These are phyloP conservation scores for Elymus sibiricus DNA, from an alignment of 176 grass and related monocot genomes.

Conservation along the genomic window DNA sequence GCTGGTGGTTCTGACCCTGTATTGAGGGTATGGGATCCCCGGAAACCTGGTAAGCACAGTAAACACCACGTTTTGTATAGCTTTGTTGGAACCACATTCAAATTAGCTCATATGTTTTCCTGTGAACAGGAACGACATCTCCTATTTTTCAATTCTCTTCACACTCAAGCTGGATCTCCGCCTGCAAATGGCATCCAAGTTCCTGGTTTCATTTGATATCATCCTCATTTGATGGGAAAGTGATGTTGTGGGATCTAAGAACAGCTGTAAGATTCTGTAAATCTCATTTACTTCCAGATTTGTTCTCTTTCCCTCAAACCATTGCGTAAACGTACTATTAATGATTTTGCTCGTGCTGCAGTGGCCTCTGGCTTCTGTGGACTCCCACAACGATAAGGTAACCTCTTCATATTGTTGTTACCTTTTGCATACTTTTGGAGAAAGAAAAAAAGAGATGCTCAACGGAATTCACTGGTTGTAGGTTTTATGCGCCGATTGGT, in stretches of 20 bases:
- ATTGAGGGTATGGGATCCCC: slow-evolving; percentile 95
- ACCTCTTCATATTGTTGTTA: neutral
- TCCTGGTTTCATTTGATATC: slow-evolving; percentile 95
- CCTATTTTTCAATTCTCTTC: slow-evolving; percentile 95
- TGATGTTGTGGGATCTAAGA: slow-evolving; percentile 99
- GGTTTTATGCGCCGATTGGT: slow-evolving; percentile 91
- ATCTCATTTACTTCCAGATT: slow-evolving; percentile 2
- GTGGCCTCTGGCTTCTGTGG: slow-evolving; percentile 83
- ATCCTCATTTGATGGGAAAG: slow-evolving; percentile 92
- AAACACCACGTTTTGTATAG: neutral
- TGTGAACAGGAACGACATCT: slow-evolving; percentile 65
- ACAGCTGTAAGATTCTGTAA: slow-evolving; percentile 67
- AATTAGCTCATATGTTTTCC: slow-evolving; percentile 22
- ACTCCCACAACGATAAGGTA: slow-evolving; percentile 87
- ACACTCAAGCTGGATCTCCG: slow-evolving; percentile 80
- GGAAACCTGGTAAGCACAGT: slow-evolving; percentile 81
- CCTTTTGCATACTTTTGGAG: neutral
- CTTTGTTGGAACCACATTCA: slow-evolving; percentile 2
- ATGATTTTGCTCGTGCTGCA: slow-evolving; percentile 33
- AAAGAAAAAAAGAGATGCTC: neutral
- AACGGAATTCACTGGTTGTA: slow-evolving; percentile 19
- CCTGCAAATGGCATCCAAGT: slow-evolving; percentile 87
- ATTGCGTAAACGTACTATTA: neutral
- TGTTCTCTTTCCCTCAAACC: neutral
- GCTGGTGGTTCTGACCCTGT: slow-evolving; percentile 81